Evolutionary conservation across 2,329 filamentous ascomycete genomes (phyloP), one percentile per base, ranked within the genome.

Genomic region (Blastomyces gilchristii): DNA sequence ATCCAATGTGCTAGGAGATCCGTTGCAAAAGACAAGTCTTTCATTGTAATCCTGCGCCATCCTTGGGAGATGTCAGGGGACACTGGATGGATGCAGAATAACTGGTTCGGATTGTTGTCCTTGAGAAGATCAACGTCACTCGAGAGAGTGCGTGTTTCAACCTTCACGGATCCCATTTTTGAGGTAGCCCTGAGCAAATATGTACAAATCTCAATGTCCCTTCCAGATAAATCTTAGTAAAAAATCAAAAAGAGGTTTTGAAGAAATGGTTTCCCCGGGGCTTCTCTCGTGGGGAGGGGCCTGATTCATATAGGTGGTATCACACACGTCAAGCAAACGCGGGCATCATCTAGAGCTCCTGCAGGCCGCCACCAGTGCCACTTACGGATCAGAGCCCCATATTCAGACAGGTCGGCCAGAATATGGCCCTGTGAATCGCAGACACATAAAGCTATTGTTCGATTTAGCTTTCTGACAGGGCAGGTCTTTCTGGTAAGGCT

Each of bases 1-100:
- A 73, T 69, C 72, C 70, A 73, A 61, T 59, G 65, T 1, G 67
- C 62, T 8, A 66, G 58, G 39, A 63, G 62, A 50, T 71, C 67
- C 4, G 72, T 67, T 0, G 70, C 69, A 18, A 64, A 63, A 1
- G 68, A 65, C 31, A 72, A 64, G 0, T 70, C 61, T 12, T 61
- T 62, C 16, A 68, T 67, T 28, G 54, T 60, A 47, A 59, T 37
- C n/a, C 60, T 53, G 56, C 53, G 61, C 61, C 56, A 62, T 62
- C 61, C 61, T 41, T 62, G 52, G 3, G 61, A 59, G 47, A 53
- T 43, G 56, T 63, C 62, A 4, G 62, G 18, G 25, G 62, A 59
- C 25, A 62, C 25, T 11, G 60, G 50, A 37, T 62, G 60, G 41
- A 62, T 56, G 39, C 60, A 54, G n/a, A 62, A 62, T 37, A 62